Evolutionary conservation across 1,284 basidiomycete genomes (phyloP).

Genomic region (Garcileccinum viscosum): DNA sequence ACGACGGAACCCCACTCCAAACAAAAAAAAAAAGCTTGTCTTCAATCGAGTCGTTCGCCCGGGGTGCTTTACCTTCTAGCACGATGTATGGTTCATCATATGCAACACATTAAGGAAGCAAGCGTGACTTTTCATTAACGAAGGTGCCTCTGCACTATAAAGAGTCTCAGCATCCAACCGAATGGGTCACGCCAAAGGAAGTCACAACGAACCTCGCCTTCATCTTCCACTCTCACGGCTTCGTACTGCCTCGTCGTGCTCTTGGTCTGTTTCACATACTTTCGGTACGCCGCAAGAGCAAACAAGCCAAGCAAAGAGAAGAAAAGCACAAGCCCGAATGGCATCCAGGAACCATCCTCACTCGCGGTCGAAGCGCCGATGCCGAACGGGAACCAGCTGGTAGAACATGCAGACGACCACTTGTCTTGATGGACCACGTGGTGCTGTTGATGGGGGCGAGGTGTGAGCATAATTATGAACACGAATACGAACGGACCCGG

Average conservation of each 20-base stretch:
- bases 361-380: constrained; percentile 33
- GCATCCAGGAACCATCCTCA: constrained; percentile 9
- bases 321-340: constrained; percentile 42
- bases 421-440: constrained; percentile 67
- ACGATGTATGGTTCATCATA: neutral
- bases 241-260: constrained; percentile 11
- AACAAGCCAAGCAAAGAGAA: constrained; percentile 49
- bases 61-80: neutral
- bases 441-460: constrained; percentile 43
- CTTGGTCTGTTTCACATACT: constrained; percentile 9
- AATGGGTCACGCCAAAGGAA: neutral
- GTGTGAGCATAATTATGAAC: neutral
- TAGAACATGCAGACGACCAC: constrained; percentile 66
- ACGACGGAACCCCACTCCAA: neutral
- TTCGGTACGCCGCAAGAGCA: constrained; percentile 26
- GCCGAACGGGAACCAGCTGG: constrained; percentile 41
- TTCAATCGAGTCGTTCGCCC: neutral
- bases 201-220: constrained; percentile 19
- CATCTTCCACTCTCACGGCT: constrained; percentile 5
- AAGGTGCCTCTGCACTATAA: constrained; percentile 18
- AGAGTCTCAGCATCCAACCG: constrained; percentile 1
- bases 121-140: constrained; percentile 31
- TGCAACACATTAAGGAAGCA: constrained; percentile 27
- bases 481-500: neutral
- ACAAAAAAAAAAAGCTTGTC: neutral